Evolutionary conservation across 78 protist genomes (phyloP), one percentile per base, ranked within the genome.

Genomic region (Kipferlia bialata): DNA sequence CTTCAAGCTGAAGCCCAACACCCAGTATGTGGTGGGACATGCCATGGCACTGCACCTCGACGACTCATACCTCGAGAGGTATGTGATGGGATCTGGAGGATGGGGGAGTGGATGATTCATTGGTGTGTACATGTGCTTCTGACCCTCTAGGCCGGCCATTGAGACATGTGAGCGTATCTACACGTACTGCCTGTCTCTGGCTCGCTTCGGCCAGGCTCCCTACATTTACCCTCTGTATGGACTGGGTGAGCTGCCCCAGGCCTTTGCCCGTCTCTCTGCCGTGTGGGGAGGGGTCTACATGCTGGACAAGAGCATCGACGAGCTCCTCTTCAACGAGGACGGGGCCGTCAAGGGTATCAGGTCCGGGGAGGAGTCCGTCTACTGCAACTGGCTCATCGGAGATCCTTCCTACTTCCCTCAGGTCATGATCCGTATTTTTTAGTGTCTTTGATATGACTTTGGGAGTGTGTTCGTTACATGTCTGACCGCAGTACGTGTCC

Each of bases 181-280:
- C 77, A 85, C 91, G 31, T 96, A 93, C 83, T 67, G 63, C 38
- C 76, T 79, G 28, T 89, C 96, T 17, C 72, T 96, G 31, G 81
- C 69, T 0, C 17, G 60, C 41, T 62, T 26, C 29, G 78, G 71
- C 22, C 77, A 81, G 56, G 85, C 93, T 45, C 98, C 98, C 62
- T 96, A 89, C 85, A 82, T 96, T 63, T 96, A 96, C 78, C 98
- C 98, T 32, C 67, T 82, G 41, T 96, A 91, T 76, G 99, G 99
- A 64, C 81, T 92, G 22, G 99, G 96, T n/a, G 96, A 89, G 64
- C 79, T 91, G 33, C 92, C 93, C 33, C 93, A 91, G 76, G 84
- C 71, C 69, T 81, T 81, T 74, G 83, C 89, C 34, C 64, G 98
- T 26, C 78, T 96, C 76, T 34, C 85, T 26, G 98, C 99, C 64